Conservation (phyloP, 805 yeast species). For the Kuraishia floccosa region DNA sequence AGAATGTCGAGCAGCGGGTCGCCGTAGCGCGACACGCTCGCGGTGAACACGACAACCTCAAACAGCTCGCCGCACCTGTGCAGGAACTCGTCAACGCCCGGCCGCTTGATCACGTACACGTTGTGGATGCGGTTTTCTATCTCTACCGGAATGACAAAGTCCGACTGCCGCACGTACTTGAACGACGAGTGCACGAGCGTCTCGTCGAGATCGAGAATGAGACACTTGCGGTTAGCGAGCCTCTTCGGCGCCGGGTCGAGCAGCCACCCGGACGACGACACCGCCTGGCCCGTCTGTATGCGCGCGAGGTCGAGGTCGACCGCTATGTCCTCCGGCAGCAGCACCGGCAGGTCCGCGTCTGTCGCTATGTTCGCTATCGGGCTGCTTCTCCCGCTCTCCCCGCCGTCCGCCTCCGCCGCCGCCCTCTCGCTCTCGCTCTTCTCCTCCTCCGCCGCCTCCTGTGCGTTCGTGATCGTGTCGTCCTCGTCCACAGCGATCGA, state of each 20-base stretch:
- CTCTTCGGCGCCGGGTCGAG: slow-evolving; percentile 40
- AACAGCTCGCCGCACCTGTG: slow-evolving; percentile 70
- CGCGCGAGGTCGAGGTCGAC: slow-evolving; percentile 46
- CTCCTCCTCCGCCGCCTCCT: not conserved
- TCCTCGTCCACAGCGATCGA: slow-evolving; percentile 8
- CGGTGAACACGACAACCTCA: slow-evolving; percentile 96
- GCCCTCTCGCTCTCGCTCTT: not conserved
- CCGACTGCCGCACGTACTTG: slow-evolving; percentile 85
- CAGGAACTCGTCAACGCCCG: slow-evolving; percentile 94
- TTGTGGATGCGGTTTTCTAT: slow-evolving; percentile 87
- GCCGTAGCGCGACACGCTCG: slow-evolving; percentile 90
- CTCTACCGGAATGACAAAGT: slow-evolving; percentile 95
- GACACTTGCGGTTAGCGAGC: slow-evolving; percentile 64
- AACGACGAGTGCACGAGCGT: slow-evolving; percentile 94
- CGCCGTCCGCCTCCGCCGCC: not conserved
- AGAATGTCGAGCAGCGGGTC: slow-evolving; percentile 88
- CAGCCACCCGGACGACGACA: slow-evolving; percentile 54
- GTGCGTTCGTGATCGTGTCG: slow-evolving; percentile 12
- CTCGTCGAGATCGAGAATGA: slow-evolving; percentile 89
- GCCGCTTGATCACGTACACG: slow-evolving; percentile 93
- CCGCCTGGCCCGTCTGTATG: slow-evolving; percentile 64
- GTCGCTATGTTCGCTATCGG: slow-evolving; percentile 2
- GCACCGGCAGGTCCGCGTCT: slow-evolving; percentile 5
- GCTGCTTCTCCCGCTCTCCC: not conserved
- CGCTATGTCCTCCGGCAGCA: slow-evolving; percentile 10